Evolutionary conservation across 106 monocot genomes (phyloP), one percentile per base, ranked within the genome.

Genomic region (Agapanthus africanus): DNA sequence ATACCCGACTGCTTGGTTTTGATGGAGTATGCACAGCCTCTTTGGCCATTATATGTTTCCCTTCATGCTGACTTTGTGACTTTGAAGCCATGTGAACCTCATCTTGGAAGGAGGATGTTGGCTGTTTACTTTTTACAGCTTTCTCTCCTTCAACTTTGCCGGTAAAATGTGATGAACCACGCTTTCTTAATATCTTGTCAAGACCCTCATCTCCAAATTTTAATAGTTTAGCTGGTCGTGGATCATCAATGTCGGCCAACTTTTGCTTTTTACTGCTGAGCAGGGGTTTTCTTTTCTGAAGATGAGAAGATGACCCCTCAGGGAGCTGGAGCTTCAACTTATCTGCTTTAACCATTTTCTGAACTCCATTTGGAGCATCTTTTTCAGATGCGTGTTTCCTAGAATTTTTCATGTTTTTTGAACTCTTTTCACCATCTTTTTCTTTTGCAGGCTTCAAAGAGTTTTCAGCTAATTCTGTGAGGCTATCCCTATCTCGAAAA

Each of bases 191-290:
- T 54, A 31, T 71, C 70, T 68, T 85, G 41, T n/a, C n/a, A 18
- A 66, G 13, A 72, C 25, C 66, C 42, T n/a, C 65, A 41, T 52
- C 66, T 57, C 37, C 62, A 70, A 15, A 74, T 78, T 78, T 95
- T 37, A 68, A 30, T 76, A 73, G 85, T 82, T 91, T 95, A 40
- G 63, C 63, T 34, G 70, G 54, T 15, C 25, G 77, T 36, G 77
- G 50, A 47, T 83, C 79, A 40, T 81, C 76, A 56, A 19, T 47
- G 49, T 15, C 50, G 60, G 63, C 49, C 39, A 79, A 19, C 40
- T 76, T 83, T 67, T 73, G 77, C 40, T 86, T 86, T 63, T 63
- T 78, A 65, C 21, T 76, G 27, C 68, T 49, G 36, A 70, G 16
- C 19, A 71, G 56, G 25, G 47, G 49, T 40, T 37, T 69, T 25